Evolutionary conservation across 257 asterid genomes (phyloP), one percentile per base, ranked within the genome.

Genomic region (Solanum chmielewskii): DNA sequence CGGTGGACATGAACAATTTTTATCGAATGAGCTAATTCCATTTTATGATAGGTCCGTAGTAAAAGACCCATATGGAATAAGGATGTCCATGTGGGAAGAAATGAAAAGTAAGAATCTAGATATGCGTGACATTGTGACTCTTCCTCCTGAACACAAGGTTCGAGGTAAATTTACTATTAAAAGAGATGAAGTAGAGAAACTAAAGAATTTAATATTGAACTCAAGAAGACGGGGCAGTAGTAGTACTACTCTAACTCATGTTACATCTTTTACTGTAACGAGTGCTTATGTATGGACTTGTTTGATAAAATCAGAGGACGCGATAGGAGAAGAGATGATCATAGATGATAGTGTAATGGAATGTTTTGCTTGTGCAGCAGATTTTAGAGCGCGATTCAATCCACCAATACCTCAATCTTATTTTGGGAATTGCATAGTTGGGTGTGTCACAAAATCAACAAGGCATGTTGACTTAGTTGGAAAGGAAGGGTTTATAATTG

Each of bases 351-450:
- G 85, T 9, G 92, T 90, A 71, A 41, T 76, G 3, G 93, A 92
- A 84, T 81, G 15, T 69, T 93, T 93, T 59, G 52, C 52, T 15
- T 88, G 85, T 29, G 68, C 42, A 3, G 94, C 68, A 4, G 92
- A 93, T 71, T 88, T 87, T 39, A 83, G 94, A 62, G 27, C 86
- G 1, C 12, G 13, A 0, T 1, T n/a, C 37, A 41, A 41, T 42
- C 83, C 83, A 14, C 37, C 83, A 76, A 23, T 91, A 39, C 94
- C 95, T 56, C 60, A 16, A 52, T 68, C 80, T 47, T 92, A 92
- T 88, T 92, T 93, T 12, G 93, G 95, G 23, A 93, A 93, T 71
- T 92, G 94, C 80, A 21, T 93, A 31, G 20, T 47, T 14, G 56
- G 7, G 20, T 13, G 56, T 47, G 82, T 88, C 3, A 83, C 33